Evolutionary conservation across 2,329 filamentous ascomycete genomes (phyloP), one percentile per base, ranked within the genome.

Genomic region (Fusarium camptoceras): DNA sequence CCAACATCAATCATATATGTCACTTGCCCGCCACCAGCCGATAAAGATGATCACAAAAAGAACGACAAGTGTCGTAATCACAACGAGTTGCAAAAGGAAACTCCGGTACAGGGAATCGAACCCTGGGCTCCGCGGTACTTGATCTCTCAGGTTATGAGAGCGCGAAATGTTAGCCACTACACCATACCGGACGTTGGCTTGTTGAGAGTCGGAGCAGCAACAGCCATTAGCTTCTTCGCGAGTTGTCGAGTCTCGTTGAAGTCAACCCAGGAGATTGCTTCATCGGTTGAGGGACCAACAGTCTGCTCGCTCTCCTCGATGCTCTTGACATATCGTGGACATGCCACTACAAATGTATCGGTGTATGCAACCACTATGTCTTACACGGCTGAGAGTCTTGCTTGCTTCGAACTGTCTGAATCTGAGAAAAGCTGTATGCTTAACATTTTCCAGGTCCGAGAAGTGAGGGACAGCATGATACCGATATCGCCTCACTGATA

Each of bases 151-250:
- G 31, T 34, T 18, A 18, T 30, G 28, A 30, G 75, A 77, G 75
- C 75, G 75, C 72, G 73, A 77, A 77, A 77, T 77, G 75, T 77
- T 77, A 74, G 74, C 75, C 75, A 77, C 75, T 77, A 77, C 75
- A 77, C 75, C 75, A 77, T 76, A 76, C 75, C 75, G 75, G 75
- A 77, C 37, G 31, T 25, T 50, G 16, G n/a, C n/a, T 34, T 11
- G 31, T 37, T 37, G 31, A 5, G 11, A 1, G 10, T 11, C 5
- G 9, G 9, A 0, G 9, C 6, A n/a, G 34, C 1, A 37, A 37
- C 34, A 4, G 18, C 5, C 34, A 37, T 18, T 3, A 37, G 3
- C 18, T 37, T n/a, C 34, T 37, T 37, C 18, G 10, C 18, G n/a
- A n/a, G 10, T 7, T 1, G 34, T n/a, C n/a, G 34, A 37, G 0